Evolutionary conservation across 306 rosid species (phyloP).

Genomic region (Corylus americana): DNA sequence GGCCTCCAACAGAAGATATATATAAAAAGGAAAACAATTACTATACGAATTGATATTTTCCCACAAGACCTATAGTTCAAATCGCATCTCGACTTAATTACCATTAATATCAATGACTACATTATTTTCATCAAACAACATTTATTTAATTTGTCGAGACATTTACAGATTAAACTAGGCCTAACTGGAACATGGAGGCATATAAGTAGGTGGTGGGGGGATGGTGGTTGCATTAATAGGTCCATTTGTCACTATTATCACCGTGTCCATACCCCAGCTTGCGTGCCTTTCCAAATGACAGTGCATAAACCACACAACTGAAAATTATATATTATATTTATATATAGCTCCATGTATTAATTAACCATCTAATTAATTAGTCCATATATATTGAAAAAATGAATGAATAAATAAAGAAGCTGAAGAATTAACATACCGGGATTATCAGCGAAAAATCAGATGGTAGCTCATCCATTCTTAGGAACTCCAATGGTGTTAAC

Average conservation of each 20-base stretch:
- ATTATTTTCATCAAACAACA: too few species aligned
- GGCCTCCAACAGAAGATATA: too few species aligned
- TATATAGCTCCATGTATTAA: too few species aligned
- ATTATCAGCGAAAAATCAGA: slow-evolving; percentile 31
- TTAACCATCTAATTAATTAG: too few species aligned
- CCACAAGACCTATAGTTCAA: too few species aligned
- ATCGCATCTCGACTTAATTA: too few species aligned
- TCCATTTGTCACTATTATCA: slow-evolving; percentile 8
- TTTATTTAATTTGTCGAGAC: too few species aligned
- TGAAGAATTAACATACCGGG: slow-evolving; percentile 18
- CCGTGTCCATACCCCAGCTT: slow-evolving; percentile 5
- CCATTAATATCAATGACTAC: too few species aligned
- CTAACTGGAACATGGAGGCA: slow-evolving; percentile 3
- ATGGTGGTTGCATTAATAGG: neutral
- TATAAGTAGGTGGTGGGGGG: slow-evolving; percentile 1
- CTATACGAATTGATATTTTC: too few species aligned
- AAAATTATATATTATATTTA: neutral
- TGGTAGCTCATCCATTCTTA: slow-evolving; percentile 34
- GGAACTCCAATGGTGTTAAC: slow-evolving; percentile 27
- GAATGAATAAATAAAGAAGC: neutral
- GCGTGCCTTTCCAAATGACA: slow-evolving; percentile 14
- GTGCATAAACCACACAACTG: slow-evolving; percentile 8
- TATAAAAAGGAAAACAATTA: too few species aligned
- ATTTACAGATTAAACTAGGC: too few species aligned
- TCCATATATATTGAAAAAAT: too few species aligned